Base-by-base conservation (phyloP, 2,329 filamentous ascomycete genomes). In the Scedosporium boydii region DNA sequence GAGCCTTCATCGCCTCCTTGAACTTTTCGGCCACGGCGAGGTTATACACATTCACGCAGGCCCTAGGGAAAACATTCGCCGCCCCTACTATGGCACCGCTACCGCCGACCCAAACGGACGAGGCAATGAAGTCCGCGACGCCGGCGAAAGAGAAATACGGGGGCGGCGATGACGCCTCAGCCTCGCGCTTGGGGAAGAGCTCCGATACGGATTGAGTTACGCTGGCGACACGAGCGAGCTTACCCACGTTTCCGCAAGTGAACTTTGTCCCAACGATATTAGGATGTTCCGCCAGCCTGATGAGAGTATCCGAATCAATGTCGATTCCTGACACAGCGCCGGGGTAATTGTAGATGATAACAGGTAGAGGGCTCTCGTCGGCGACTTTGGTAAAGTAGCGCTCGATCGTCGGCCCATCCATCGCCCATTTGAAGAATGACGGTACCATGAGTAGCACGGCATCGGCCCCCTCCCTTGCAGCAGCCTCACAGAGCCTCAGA, bases 241-340 rank as follows among this genome's bases (percentile, higher is more conserved):
- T 63, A 79, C 84, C 62, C 82, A 81, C 68, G 86, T 81, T 38
- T 81, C 85, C 61, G 80, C 82, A 69, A 5, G 66, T 69, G 34
- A 69, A 62, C 67, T 85, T 80, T 60, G 86, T 87, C 42, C 82
- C 82, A 6, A 80, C 79, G 80, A 84, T 87, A 70, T 87, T 85
- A 34, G 82, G 84, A 59, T 80, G 76, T 3, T 83, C 82, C 34
- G 87, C 77, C 34, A 85, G 72, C 29, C 62, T 51, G 27, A 64
- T 57, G 6, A 68, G 59, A 12, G 65, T 60, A 7, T 68, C 68
- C 1, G 68, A 69, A 61, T 67, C 65, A 23, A 69, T 63, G 34
- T 68, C 68, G 16, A 69, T 65, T 3, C 68, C 67, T 0, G 67
- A 64, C 1, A 66, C 65, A 4, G 66, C 68, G 1, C 64, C 67